Conservation (phyloP, 768 basidiomycete species). For the Suillus discolor region DNA sequence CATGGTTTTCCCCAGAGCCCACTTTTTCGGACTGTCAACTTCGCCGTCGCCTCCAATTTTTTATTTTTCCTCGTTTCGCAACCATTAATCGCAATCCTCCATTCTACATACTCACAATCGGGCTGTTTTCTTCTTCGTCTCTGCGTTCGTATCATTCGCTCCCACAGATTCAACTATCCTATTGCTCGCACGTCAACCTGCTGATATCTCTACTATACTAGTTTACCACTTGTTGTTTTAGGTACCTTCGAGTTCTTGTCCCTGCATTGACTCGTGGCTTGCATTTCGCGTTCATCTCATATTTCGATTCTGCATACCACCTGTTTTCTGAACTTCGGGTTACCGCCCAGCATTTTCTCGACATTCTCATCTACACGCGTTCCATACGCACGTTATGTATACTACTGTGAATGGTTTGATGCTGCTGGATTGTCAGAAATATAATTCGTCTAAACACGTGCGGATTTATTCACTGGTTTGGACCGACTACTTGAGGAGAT, state of each 20-base stretch:
- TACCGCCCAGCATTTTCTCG: slow-evolving; percentile 12
- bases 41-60: slow-evolving; percentile 26
- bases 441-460: neutral
- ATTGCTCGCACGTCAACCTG: slow-evolving; percentile 32
- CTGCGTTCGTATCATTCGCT: slow-evolving; percentile 22
- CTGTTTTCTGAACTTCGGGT: slow-evolving; percentile 15
- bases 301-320: slow-evolving; percentile 17
- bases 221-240: slow-evolving; percentile 24
- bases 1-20: slow-evolving; percentile 27
- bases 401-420: slow-evolving; percentile 16
- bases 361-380: slow-evolving; percentile 11
- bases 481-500: neutral
- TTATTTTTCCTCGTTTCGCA: slow-evolving; percentile 29
- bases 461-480: neutral
- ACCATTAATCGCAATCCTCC: slow-evolving; percentile 33
- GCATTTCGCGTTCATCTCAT: slow-evolving; percentile 14
- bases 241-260: slow-evolving; percentile 12
- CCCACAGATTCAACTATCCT: slow-evolving; percentile 27
- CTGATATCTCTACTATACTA: slow-evolving; percentile 37
- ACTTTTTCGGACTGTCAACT: slow-evolving; percentile 17
- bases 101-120: slow-evolving; percentile 19
- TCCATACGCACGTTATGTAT: slow-evolving; percentile 15
- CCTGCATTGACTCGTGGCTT: slow-evolving; percentile 9
- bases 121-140: slow-evolving; percentile 16
- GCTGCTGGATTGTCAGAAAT: slow-evolving; percentile 18